Evolutionary conservation across 306 rosid species (phyloP), one percentile per base, ranked within the genome.

Genomic region (Amphicarpaea edgeworthii): DNA sequence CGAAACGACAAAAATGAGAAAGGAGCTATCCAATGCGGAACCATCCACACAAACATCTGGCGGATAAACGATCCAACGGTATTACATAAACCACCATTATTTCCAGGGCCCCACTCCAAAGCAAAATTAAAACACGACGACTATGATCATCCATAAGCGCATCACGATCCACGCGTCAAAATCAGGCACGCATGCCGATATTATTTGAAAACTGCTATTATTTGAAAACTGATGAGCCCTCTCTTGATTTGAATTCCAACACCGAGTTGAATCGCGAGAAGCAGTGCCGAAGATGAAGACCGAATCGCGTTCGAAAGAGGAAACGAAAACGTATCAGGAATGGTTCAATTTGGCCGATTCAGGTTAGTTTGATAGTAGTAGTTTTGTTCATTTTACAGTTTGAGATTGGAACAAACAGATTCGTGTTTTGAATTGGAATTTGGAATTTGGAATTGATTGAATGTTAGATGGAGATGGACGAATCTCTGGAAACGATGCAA

Each of bases 311-410:
- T 73, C 93, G 0, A 88, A 89, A 73, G 96, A 93, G 69, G 85
- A 85, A 57, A 82, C 81, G 46, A 85, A 76, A 68, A 85, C 89
- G 68, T 94, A 86, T 73, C 88, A 87, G 70, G 88, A 92, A 43
- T 94, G 98, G 98, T 94, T 92, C 89, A 71, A 77, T 77, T 43
- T 84, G 8, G 96, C 93, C 16, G 97, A 94, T 86, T 91, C 96
- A 85, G 97, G 97, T 93, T 57, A 38, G 8, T 41, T 15, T 41
- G 15, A 14, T 16, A 28, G 4, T 28, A 28, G 32, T 28, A 58
- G 2, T 11, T 23, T 61, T 11, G 0, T 12, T 28, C 15, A 24
- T 21, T 4, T 49, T 40, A 26, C 47, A 37, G 11, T 7, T 23
- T 63, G 6, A 14, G 57, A 40, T 60, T 37, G 9, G 24, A 47